phyloP scores from a whole-genome alignment of 371 early-diverging fungal genomes.

The Zancudomyces culisetae region DNA sequence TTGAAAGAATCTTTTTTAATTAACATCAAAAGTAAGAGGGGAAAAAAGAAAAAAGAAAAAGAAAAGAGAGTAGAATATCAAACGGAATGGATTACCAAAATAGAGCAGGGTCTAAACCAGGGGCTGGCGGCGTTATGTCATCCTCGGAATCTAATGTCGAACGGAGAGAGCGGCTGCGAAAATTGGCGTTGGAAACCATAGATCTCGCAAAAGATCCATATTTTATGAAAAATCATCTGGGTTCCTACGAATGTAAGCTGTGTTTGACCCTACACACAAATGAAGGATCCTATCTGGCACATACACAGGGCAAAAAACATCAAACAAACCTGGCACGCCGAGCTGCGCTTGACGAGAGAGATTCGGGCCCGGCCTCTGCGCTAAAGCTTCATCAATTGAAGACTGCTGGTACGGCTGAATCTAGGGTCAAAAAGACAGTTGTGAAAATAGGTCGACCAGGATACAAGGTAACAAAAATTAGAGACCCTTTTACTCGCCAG shows the following conservation, averaged over 20 bases:
- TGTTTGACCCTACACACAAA: constrained; percentile 86
- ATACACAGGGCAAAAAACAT: constrained; percentile 98
- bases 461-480: constrained; percentile 84
- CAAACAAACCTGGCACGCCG: constrained; percentile 86
- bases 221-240: constrained; percentile 94
- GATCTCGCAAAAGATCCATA: constrained; percentile 95
- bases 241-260: constrained; percentile 93
- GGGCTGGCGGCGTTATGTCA: constrained; percentile 76
- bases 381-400: constrained; percentile 29
- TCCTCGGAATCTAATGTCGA: constrained; percentile 75
- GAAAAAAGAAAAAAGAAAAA: too few relatives aligned
- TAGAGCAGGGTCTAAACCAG: constrained; percentile 82
- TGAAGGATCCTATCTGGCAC: constrained; percentile 91
- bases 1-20: too few relatives aligned
- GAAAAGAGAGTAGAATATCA: too few relatives aligned
- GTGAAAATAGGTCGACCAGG: constrained; percentile 97
- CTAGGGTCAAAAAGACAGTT: constrained; percentile 27
- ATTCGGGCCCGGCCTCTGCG: background rate
- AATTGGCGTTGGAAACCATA: constrained; percentile 89
- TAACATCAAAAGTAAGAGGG: too few relatives aligned
- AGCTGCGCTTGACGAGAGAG: constrained; percentile 59
- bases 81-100: constrained; percentile 67
- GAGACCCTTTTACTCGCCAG: constrained; percentile 72
- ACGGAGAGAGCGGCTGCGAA: constrained; percentile 84
- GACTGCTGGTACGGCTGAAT: constrained; percentile 4